Base-by-base conservation (phyloP, 139 green algal genomes). In the Marvania coccoides region DNA sequence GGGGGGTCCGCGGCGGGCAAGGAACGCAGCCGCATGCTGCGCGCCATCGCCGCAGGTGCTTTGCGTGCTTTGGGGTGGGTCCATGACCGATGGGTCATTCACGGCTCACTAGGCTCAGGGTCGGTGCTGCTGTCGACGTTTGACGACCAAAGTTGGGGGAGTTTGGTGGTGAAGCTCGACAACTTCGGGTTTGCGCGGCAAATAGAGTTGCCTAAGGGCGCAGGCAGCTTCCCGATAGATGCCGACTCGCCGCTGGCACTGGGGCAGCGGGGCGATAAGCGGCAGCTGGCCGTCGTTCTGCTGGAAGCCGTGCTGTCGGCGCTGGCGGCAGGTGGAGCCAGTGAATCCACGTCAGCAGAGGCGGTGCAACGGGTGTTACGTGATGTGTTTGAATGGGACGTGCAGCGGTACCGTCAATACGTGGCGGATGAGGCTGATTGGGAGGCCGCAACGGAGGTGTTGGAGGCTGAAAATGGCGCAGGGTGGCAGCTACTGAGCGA, bases 131-230 rank as follows among this genome's bases (percentile, higher is more conserved):
- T 94, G 15, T 80, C 58, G 58, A 78, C 76, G 9, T 83, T 79
- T 28, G 73, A 86, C 31, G 82, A 88, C 61, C 54, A 67, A 38
- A 58, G 67, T 28, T 58, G 71, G 0, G 45, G 54, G 6, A 47
- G 60, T 4, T 69, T 94, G 35, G 63, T 81, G 0, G 78, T 94
- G 3, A 90, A 90, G 67, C 61, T 94, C n/a, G 85, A 92, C 70
- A 89, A 88, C 65, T 90, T 92, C 73, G 85, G 85, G 4, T 90
- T 90, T 67, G 81, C 63, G 13, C 61, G 45, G 30, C 31, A 29
- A 12, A 37, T 72, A 6, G 36, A 14, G 8, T 23, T 63, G 58
- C 63, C 28, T 39, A 24, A 39, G 42, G 40, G 45, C 9, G 48
- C 45, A 19, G 42, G 46, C 3, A 60, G 47, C 24, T 39, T 23